A percentile compares a stretch with the other conserved stretches of the same genome.
Evolutionary conservation across 1,284 basidiomycete genomes (phyloP).

Genomic region (Phellopilus nigrolimitatus): DNA sequence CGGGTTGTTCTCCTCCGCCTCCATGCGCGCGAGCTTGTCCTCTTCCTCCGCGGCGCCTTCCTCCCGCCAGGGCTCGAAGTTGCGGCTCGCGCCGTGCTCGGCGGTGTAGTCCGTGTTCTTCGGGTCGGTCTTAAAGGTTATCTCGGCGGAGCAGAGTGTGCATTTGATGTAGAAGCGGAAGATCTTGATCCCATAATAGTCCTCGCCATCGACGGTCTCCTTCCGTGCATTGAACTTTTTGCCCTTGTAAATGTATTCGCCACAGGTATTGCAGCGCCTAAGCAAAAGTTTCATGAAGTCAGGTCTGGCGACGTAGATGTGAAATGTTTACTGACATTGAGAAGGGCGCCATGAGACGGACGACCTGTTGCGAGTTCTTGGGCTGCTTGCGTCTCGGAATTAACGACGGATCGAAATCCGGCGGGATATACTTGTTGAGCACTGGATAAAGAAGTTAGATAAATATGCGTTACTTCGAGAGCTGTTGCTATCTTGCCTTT

Average conservation of each 20-base stretch:
- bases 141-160: slow-evolving; percentile 93
- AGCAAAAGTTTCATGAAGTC: neutral
- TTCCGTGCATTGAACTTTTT: slow-evolving; percentile 99
- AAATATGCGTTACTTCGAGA: slow-evolving; percentile 7
- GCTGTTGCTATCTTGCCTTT: slow-evolving; percentile 52
- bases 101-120: slow-evolving; percentile 94
- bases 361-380: slow-evolving; percentile 92
- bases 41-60: slow-evolving; percentile 69
- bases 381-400: slow-evolving; percentile 86
- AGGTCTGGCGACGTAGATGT: slow-evolving; percentile 20
- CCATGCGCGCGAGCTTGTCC: slow-evolving; percentile 71
- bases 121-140: slow-evolving; percentile 99
- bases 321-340: slow-evolving; percentile 65
- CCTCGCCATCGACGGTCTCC: slow-evolving; percentile 94
- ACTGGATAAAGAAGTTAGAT: slow-evolving; percentile 40
- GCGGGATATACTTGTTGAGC: slow-evolving; percentile 88
- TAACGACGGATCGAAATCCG: slow-evolving; percentile 97
- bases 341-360: slow-evolving; percentile 98
- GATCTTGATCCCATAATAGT: slow-evolving; percentile 98
- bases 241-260: slow-evolving; percentile 97
- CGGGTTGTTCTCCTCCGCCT: slow-evolving; percentile 90
- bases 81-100: slow-evolving; percentile 91
- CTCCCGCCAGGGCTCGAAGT: slow-evolving; percentile 91
- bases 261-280: slow-evolving; percentile 90
- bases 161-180: slow-evolving; percentile 85